Conservation (phyloP, 2,329 filamentous ascomycete species). For the Pseudomassariella vexata region DNA sequence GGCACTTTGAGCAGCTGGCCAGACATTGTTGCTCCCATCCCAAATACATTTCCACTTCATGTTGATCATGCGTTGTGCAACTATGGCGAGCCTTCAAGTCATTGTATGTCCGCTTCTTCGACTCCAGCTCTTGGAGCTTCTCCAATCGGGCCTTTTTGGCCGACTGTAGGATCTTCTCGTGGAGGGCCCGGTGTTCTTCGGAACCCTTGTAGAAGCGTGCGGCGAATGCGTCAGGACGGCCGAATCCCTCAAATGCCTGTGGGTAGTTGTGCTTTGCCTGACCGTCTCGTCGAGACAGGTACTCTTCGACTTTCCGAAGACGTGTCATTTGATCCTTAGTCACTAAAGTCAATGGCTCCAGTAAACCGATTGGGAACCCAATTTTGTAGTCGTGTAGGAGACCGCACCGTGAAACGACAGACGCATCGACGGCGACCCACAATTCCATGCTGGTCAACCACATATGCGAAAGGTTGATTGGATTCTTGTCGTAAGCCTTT, state of each 20-base stretch:
- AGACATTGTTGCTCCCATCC: neutral
- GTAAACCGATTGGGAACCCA: neutral
- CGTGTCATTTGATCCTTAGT: constrained; percentile 1
- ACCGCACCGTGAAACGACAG: neutral
- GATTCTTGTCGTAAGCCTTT: neutral
- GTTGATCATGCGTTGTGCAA: neutral
- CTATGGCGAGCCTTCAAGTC: neutral
- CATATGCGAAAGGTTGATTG: constrained; percentile 2
- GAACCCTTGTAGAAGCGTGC: constrained; percentile 2
- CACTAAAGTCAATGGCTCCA: constrained; percentile 1
- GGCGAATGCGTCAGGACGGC: constrained; percentile 2
- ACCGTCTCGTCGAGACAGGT: neutral
- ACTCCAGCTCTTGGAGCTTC: neutral
- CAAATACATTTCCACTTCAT: neutral
- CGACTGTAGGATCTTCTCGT: neutral
- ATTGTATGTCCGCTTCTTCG: neutral
- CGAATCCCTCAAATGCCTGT: constrained; percentile 1
- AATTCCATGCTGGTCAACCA: constrained; percentile 1
- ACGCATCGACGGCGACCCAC: constrained; percentile 1
- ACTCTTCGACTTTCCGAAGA: neutral
- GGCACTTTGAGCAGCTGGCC: constrained; percentile 2
- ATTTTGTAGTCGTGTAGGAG: constrained; percentile 2
- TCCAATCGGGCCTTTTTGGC: neutral
- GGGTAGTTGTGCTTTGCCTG: neutral
- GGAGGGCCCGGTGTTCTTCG: neutral